Conservation (phyloP, 163 green algal genomes). For the Chloromonas sp. region DNA sequence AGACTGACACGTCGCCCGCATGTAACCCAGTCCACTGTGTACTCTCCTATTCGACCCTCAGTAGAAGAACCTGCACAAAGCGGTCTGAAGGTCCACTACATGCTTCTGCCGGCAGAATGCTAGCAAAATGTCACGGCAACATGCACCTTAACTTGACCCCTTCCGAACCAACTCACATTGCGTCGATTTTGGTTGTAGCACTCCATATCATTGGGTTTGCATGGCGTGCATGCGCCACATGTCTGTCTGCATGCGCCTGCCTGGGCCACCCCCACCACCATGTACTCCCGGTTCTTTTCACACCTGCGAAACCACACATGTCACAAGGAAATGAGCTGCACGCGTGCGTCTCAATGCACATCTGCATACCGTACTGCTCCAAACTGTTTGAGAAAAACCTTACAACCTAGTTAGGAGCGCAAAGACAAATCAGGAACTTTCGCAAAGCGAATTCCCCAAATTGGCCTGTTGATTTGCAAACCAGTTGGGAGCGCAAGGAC, state of each 20-base stretch:
- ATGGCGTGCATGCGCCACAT: conserved; percentile 30
- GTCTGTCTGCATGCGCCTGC: conserved; percentile 20
- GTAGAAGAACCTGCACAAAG: too few species aligned
- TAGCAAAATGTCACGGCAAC: neutral
- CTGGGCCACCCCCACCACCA: conserved; percentile 25
- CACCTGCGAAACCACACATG: neutral
- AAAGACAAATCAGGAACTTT: neutral
- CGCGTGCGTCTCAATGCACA: neutral
- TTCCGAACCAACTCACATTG: conserved; percentile 1
- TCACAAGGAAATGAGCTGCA: neutral
- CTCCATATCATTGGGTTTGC: conserved; percentile 8
- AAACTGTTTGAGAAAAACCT: neutral
- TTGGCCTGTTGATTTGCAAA: neutral
- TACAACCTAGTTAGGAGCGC: neutral
- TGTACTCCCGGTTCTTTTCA: conserved; percentile 38
- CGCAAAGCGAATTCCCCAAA: neutral
- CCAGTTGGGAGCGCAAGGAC: too few species aligned
- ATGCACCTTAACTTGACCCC: neutral
- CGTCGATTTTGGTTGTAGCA: conserved; percentile 34
- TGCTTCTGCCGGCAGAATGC: too few species aligned
- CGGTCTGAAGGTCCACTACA: too few species aligned
- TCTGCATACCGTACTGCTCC: too few species aligned
- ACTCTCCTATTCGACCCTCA: too few species aligned
- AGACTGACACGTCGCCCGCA: neutral
- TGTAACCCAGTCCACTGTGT: too few species aligned